Conservation (phyloP, 148 eudicot species). For the Hydrangea macrophylla region DNA sequence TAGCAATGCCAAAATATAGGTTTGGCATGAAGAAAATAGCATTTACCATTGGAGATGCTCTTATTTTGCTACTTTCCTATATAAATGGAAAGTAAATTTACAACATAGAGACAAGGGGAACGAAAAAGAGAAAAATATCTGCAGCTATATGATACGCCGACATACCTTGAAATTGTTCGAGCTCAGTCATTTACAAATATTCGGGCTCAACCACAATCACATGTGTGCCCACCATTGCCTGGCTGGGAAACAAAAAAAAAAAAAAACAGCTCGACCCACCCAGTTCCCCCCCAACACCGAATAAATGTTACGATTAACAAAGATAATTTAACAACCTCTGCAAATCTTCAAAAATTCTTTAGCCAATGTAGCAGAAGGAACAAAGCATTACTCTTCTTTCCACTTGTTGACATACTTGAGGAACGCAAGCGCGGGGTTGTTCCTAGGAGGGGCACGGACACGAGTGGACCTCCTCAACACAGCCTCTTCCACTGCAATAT, state of each 20-base stretch:
- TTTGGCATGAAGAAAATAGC: no score
- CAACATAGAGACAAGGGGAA: neutral
- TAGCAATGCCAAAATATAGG: no score
- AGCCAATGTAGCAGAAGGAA: neutral
- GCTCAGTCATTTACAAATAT: neutral
- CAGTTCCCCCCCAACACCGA: neutral
- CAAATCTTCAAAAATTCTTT: neutral
- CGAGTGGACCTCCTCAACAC: conserved; percentile 83
- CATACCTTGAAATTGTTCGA: neutral
- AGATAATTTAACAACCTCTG: neutral
- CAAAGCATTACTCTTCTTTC: conserved; percentile 57
- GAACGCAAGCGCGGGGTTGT: conserved; percentile 78
- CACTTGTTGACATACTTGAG: conserved; percentile 85
- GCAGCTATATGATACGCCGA: neutral
- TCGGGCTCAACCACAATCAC: neutral
- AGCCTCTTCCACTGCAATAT: conserved; percentile 55
- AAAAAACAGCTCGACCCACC: no score
- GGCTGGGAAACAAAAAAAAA: no score
- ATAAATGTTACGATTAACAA: no score
- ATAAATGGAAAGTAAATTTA: no score
- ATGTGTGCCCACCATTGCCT: neutral
- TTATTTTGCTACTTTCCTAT: no score
- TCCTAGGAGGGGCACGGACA: conserved; percentile 86
- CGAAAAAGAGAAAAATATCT: neutral
- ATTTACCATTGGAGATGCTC: no score